Percentiles rank a stretch among this genome's conserved stretches.
Conservation (phyloP, 163 green algal species). For the Chlamydomonas reinhardtii region DNA sequence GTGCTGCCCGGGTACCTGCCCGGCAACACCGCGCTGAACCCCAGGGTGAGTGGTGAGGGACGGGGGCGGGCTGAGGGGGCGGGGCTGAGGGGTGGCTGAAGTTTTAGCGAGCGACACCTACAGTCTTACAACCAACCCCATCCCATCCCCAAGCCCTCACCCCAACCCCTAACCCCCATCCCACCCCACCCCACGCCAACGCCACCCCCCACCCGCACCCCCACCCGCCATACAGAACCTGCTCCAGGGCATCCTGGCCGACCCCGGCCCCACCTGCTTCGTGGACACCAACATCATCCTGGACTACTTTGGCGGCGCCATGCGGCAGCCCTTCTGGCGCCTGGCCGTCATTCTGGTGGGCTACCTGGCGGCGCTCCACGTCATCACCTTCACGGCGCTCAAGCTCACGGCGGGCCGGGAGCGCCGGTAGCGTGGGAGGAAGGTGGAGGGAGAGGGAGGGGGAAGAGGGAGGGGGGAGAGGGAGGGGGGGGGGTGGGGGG, state of each 20-base stretch:
- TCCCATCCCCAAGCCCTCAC: too few relatives aligned
- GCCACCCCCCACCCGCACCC: too few relatives aligned
- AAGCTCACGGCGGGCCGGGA: conserved; percentile 46
- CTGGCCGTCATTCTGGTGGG: conserved; percentile 61
- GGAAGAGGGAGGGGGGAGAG: neutral
- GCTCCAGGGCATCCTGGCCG: neutral
- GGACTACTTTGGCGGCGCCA: conserved; percentile 54
- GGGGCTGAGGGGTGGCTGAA: too few relatives aligned
- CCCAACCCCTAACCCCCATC: too few relatives aligned
- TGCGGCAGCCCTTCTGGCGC: conserved; percentile 48
- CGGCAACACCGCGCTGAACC: neutral
- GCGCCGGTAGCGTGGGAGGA: neutral
- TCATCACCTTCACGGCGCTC: conserved; percentile 59
- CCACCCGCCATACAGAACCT: neutral
- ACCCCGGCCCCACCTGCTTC: conserved; percentile 28
- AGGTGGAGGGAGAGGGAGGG: neutral
- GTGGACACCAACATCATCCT: conserved; percentile 49
- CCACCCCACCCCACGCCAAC: too few relatives aligned
- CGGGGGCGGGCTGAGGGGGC: too few relatives aligned
- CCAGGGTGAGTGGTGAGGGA: too few relatives aligned
- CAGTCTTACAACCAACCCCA: too few relatives aligned
- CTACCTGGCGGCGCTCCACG: conserved; percentile 59
- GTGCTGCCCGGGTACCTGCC: conserved; percentile 35
- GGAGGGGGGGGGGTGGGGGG: neutral
- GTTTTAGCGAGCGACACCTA: too few relatives aligned